Conservation (phyloP, 2,329 filamentous ascomycete genomes). For the Periglandula ipomoeae region DNA sequence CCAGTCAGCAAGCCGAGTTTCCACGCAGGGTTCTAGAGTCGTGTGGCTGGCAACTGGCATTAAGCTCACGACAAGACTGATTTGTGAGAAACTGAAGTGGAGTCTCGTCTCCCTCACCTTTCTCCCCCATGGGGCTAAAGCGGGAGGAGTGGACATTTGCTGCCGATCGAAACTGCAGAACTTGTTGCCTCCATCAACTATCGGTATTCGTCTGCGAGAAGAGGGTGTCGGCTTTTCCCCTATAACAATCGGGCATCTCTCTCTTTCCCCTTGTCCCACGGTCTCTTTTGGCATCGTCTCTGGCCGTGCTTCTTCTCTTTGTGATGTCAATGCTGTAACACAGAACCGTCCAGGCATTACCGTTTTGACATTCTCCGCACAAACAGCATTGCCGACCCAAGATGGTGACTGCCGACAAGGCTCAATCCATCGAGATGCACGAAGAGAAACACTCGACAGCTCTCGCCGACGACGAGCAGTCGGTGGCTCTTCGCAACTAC, state of each 20-base stretch:
- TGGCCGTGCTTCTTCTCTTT: neutral
- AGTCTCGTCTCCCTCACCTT: no score
- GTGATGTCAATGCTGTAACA: no score
- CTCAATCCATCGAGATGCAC: neutral
- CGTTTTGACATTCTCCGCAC: no score
- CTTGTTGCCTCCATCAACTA: neutral
- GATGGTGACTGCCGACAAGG: neutral
- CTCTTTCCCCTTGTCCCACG: no score
- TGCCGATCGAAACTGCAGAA: neutral
- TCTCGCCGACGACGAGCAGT: conserved; percentile 13
- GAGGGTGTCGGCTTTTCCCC: no score
- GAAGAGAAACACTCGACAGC: neutral
- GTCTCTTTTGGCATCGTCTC: neutral
- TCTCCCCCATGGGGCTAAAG: no score
- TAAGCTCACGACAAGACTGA: no score
- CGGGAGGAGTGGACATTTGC: neutral
- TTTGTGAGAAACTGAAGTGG: no score
- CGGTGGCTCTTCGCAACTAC: conserved; percentile 17
- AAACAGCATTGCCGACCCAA: neutral
- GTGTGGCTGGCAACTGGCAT: no score
- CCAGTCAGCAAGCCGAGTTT: no score
- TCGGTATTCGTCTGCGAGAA: neutral
- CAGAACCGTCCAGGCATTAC: no score
- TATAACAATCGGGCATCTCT: neutral
- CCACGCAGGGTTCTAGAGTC: no score